Conservation (phyloP, 768 basidiomycete genomes). For the Glaciozyma antarctica region DNA sequence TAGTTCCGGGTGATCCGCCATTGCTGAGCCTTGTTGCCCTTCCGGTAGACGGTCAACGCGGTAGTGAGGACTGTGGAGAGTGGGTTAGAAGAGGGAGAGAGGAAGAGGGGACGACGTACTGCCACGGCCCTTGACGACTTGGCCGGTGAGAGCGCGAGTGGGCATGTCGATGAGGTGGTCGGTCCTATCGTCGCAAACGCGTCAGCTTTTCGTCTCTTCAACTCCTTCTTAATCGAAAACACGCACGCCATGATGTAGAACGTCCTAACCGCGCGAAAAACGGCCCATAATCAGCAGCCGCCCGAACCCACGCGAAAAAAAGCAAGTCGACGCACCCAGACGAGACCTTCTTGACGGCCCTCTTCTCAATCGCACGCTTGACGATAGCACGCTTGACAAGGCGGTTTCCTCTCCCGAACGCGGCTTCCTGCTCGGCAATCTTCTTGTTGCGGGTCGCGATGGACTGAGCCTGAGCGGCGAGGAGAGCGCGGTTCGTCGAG, state of each 20-base stretch:
- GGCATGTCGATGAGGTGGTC: slow-evolving; percentile 26
- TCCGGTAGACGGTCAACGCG: not conserved
- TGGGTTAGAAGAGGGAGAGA: not conserved
- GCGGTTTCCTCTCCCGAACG: slow-evolving; percentile 13
- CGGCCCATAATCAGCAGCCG: not conserved
- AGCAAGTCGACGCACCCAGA: not conserved
- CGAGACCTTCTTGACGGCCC: not conserved
- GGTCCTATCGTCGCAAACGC: not conserved
- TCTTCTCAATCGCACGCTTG: not conserved
- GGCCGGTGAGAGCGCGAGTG: slow-evolving; percentile 11
- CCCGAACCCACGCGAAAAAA: not conserved
- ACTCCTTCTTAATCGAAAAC: too few relatives aligned
- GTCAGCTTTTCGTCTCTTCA: too few relatives aligned
- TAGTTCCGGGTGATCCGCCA: slow-evolving; percentile 9
- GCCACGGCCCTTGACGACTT: slow-evolving; percentile 6
- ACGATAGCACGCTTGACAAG: not conserved
- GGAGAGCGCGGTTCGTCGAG: slow-evolving; percentile 20
- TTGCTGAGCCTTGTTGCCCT: slow-evolving; percentile 16
- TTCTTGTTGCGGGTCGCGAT: slow-evolving; percentile 28
- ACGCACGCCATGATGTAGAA: slow-evolving; percentile 14
- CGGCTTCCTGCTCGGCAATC: slow-evolving; percentile 22
- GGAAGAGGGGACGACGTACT: not conserved
- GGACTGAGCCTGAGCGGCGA: slow-evolving; percentile 27
- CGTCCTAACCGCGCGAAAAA: not conserved
- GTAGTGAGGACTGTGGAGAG: not conserved